A percentile compares a stretch with the other conserved stretches of the same genome.
Evolutionary conservation across 2,329 filamentous ascomycete genomes (phyloP).

Genomic region (Aspergillus latus): DNA sequence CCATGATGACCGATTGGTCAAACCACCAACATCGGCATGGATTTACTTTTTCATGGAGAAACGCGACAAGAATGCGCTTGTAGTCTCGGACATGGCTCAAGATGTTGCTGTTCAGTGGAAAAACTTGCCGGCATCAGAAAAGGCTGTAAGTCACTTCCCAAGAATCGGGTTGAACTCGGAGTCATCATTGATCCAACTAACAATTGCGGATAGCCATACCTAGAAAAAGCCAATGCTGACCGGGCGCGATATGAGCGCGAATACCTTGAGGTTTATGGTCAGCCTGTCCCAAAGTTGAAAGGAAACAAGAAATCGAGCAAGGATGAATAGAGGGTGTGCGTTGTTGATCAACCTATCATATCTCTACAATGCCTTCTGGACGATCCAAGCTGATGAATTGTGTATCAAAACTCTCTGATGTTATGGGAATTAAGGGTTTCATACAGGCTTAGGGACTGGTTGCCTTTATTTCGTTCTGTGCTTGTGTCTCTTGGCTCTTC

Average conservation of each 20-base stretch:
- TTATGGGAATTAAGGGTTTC: background rate
- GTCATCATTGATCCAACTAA: constrained; percentile 12
- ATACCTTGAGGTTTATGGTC: constrained; percentile 38
- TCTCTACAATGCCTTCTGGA: background rate
- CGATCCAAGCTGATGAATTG: background rate
- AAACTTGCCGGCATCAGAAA: constrained; percentile 32
- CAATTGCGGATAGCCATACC: constrained; percentile 29
- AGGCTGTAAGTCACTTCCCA: constrained; percentile 33
- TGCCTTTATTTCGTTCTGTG: background rate
- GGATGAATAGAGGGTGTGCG: background rate
- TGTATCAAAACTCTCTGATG: background rate
- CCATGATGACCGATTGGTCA: constrained; percentile 56
- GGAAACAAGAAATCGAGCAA: background rate
- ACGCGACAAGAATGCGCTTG: constrained; percentile 52
- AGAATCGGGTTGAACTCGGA: background rate
- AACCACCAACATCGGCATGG: constrained; percentile 42
- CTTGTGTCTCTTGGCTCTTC: background rate
- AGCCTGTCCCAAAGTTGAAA: constrained; percentile 18
- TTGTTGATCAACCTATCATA: constrained; percentile 7
- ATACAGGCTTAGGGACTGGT: background rate
- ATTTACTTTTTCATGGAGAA: constrained; percentile 49
- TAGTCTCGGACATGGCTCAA: constrained; percentile 33
- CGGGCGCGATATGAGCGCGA: constrained; percentile 36
- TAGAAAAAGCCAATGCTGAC: constrained; percentile 28
- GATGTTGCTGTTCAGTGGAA: constrained; percentile 28